Conservation (phyloP, 2,329 filamentous ascomycete species). For the Cladophialophora immunda region DNA sequence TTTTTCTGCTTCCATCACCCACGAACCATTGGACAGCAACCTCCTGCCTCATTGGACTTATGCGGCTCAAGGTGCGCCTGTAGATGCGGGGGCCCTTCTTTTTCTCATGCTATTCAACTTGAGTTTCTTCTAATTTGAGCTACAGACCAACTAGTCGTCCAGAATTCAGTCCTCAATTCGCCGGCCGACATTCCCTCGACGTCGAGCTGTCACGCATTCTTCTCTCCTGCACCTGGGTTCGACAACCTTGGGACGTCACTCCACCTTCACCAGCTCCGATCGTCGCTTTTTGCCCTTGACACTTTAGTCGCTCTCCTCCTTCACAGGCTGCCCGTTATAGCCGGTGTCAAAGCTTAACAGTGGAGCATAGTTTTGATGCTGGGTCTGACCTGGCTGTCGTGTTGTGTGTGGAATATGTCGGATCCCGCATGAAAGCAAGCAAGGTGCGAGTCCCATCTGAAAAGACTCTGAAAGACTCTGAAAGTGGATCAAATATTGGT, state of each 20-base stretch:
- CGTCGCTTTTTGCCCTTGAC: neutral
- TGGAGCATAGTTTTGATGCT: neutral
- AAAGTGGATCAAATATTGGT: neutral
- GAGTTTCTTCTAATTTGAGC: neutral
- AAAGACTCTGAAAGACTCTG: neutral
- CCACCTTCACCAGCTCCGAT: neutral
- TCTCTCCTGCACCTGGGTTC: neutral
- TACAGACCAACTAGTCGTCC: neutral
- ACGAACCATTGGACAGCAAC: neutral
- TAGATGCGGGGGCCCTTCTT: neutral
- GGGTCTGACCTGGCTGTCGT: neutral
- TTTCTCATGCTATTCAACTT: neutral
- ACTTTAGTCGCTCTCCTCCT: neutral
- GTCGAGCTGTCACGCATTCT: neutral
- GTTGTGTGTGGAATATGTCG: neutral
- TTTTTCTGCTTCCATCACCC: neutral
- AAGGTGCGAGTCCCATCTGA: neutral
- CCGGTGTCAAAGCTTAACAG: neutral
- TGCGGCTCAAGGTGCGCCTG: constrained; percentile 2
- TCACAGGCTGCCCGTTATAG: neutral
- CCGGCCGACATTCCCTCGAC: neutral
- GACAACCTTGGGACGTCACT: neutral
- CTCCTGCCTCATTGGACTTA: neutral
- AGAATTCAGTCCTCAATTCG: neutral
- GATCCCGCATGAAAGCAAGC: neutral